Base-by-base conservation (phyloP, 78 protist genomes). In the Protostelium mycophagum region DNA sequence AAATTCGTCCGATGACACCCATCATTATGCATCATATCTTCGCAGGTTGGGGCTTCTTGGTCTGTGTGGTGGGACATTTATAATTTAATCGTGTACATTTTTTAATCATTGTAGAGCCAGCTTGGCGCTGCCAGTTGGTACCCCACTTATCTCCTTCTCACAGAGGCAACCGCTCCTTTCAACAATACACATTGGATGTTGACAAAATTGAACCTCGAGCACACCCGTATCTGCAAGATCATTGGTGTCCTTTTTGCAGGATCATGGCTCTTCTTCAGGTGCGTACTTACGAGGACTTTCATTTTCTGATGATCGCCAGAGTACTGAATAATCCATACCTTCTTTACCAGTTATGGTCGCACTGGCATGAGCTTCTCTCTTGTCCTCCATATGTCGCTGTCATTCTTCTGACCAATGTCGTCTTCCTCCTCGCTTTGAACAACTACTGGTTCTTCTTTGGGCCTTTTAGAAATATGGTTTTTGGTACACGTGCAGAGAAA, bases 401-500 rank as follows among this genome's bases (percentile, higher is more conserved):
- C 31, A 25, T 51, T 5, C 73, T 51, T 5, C 5, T 51, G 73
- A 51, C 16, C 73, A 51, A 51, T 16, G 73, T 51, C 16, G 73
- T 51, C 31, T 51, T 51, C 16, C 73, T 51, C 73, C 5, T 51
- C 73, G 73, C 73, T 16, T 16, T 51, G 73, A 51, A 51, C 73
- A 51, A 51, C 73, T 51, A 51, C 73, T 51, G 73, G 73, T 51
- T 51, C 73, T 51, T 51, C 73, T 51, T 51, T 51, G 73, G 73
- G 16, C 73, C 73, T 25, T 51, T 51, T 16, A 51, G 16, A 16
- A 51, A 16, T 16, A 5, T 51, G 31, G 73, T 51, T 16, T 51
- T 51, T 51, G 73, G 73, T 25, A 51, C 5, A 16, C 5, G 73
- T 25, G 73, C 5, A 51, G 73, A 51, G 16, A 16, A 5, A 16